Conservation (phyloP, 306 rosid species). For the Alnus glutinosa region DNA sequence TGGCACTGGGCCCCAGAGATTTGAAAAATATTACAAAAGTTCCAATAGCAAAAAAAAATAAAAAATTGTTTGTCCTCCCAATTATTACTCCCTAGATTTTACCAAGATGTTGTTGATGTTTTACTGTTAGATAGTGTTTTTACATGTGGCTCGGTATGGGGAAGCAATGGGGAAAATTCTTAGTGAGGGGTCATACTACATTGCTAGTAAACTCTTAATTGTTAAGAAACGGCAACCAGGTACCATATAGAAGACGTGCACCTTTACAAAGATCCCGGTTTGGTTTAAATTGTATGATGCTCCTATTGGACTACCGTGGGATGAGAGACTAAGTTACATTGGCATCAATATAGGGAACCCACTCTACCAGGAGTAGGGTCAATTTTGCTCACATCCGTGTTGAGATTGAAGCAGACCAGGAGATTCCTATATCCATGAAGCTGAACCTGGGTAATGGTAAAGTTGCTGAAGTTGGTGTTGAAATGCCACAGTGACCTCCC, state of each 20-base stretch:
- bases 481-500: no score
- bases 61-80: neutral
- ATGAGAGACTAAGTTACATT: neutral
- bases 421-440: no score
- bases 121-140: neutral
- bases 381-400: neutral
- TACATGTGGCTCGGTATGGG: neutral
- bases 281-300: no score
- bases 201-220: neutral
- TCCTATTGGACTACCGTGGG: no score
- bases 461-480: no score
- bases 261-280: neutral
- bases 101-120: no score
- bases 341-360: neutral
- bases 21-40: neutral
- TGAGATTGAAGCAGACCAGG: no score
- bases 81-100: neutral
- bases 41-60: neutral
- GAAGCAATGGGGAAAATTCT: neutral
- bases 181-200: neutral
- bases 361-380: neutral
- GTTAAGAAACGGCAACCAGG: neutral
- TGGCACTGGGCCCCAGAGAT: neutral
- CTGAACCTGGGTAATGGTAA: no score
- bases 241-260: neutral